These are phyloP conservation scores for Sodiomyces alkalinus DNA, from an alignment of 2,329 filamentous ascomycete species.

Conservation along the genomic window DNA sequence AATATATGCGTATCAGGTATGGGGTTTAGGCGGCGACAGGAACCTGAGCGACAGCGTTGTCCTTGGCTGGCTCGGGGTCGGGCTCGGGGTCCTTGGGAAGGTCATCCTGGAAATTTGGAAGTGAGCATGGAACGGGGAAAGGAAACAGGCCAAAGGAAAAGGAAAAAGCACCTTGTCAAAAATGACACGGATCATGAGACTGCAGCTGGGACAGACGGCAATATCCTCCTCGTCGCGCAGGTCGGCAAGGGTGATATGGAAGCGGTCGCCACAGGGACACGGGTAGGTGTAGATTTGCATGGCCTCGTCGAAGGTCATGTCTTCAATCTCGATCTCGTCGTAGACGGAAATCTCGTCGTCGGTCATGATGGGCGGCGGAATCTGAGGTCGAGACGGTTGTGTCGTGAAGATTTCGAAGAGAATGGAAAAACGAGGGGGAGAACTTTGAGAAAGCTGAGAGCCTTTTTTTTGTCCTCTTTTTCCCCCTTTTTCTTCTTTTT, in stretches of 20 bases:
- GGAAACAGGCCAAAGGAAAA: neutral
- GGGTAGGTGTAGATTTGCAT: constrained; percentile 90
- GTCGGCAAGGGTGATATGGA: constrained; percentile 78
- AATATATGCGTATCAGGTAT: too few relatives aligned
- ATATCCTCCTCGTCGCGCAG: constrained; percentile 82
- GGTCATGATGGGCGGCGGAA: constrained; percentile 29
- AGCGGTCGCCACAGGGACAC: constrained; percentile 92
- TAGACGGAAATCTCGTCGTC: constrained; percentile 65
- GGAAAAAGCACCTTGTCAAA: constrained; percentile 57
- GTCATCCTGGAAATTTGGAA: constrained; percentile 21
- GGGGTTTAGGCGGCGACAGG: constrained; percentile 23
- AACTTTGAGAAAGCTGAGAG: neutral
- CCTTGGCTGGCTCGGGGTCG: constrained; percentile 15
- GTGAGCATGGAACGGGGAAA: neutral
- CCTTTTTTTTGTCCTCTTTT: too few relatives aligned
- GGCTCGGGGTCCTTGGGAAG: constrained; percentile 22
- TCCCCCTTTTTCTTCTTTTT: too few relatives aligned
- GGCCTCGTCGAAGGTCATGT: constrained; percentile 79
- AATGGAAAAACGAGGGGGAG: neutral
- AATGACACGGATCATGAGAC: constrained; percentile 89
- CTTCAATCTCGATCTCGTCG: constrained; percentile 97
- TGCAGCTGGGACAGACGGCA: constrained; percentile 94
- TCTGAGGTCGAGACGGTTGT: neutral
- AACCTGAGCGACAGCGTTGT: constrained; percentile 18
- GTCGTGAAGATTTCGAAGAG: neutral